Evolutionary conservation across 257 asterid species (phyloP), one percentile per base, ranked within the genome.

Genomic region (Solanum sejunctum): DNA sequence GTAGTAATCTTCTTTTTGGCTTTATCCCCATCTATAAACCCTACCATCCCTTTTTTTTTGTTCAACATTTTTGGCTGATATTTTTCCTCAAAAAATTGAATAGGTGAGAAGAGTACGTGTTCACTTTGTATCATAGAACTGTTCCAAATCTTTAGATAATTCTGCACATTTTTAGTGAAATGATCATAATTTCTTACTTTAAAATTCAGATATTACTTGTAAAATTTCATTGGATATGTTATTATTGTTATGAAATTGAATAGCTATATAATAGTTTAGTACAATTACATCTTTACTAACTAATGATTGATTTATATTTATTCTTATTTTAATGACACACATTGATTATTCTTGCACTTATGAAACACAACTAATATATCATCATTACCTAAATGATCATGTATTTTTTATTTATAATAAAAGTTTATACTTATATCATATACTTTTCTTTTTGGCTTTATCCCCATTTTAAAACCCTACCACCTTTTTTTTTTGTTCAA

Each of bases 11-110:
- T 77, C 82, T 77, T 77, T 77, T 77, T 51, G 82, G 82, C 47
- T 49, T 75, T 49, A 49, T 49, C 23, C 80, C 86, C 81, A 41
- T 20, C 78, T 47, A 51, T 45, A 13, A 51, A 23, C 82, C 63
- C 16, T 4, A 23, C 61, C 45, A 23, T 8, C 61, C 16, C 52
- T 8, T 28, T 16, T 15, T 54, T 82, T 70, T 55, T 87, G 85
- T 84, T 90, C 87, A 47, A 89, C 66, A 60, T 78, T 84, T 57
- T 61, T 13, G 54, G 84, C 86, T 56, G 87, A 82, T 87, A 88
- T 85, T 75, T 49, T 87, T 72, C 88, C 89, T 64, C 83, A 90
- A 86, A 0, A 23, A 61, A 12, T 23, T 4, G 7, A 63, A 17
- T 4, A 21, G 12, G 26, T 63, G 20, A 36, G 6, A 36, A 36